Conservation (phyloP, 805 yeast genomes). For the Saturnispora zaruensis region DNA sequence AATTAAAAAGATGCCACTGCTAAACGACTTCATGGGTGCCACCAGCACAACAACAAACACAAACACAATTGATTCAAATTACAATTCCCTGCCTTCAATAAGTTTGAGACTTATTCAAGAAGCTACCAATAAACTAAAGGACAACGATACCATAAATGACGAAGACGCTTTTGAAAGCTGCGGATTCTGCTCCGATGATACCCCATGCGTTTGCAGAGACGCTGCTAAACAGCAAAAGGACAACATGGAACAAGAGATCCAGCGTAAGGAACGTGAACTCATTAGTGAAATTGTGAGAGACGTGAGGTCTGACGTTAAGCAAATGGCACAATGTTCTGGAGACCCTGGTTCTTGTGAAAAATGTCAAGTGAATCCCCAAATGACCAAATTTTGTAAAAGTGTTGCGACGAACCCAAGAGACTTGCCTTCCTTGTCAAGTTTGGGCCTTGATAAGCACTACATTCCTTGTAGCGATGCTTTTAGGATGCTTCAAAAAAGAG, state of each 20-base stretch:
- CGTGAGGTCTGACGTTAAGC: slow-evolving; percentile 13
- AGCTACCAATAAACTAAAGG: not conserved
- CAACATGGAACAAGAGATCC: slow-evolving; percentile 10
- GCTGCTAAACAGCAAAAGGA: slow-evolving; percentile 41
- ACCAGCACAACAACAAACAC: not conserved
- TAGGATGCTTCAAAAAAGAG: slow-evolving; percentile 59
- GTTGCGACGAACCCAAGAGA: slow-evolving; percentile 38
- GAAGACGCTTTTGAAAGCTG: slow-evolving; percentile 51
- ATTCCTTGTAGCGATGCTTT: slow-evolving; percentile 90
- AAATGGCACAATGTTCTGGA: slow-evolving; percentile 57
- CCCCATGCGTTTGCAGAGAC: slow-evolving; percentile 89
- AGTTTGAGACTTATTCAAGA: not conserved
- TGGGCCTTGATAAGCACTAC: slow-evolving; percentile 36
- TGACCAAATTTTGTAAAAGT: slow-evolving; percentile 80
- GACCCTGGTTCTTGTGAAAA: slow-evolving; percentile 81
- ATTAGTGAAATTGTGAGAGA: slow-evolving; percentile 10
- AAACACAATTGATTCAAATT: not conserved
- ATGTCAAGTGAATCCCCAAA: slow-evolving; percentile 82
- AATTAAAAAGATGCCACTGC: slow-evolving; percentile 17
- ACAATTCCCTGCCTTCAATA: slow-evolving; percentile 4
- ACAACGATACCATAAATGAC: slow-evolving; percentile 7
- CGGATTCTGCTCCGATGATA: slow-evolving; percentile 88
- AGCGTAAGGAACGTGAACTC: slow-evolving; percentile 11
- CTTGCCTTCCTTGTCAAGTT: slow-evolving; percentile 22
- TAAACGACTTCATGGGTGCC: slow-evolving; percentile 10